Evolutionary conservation across 306 rosid genomes (phyloP).

Genomic region (Castanea crenata): DNA sequence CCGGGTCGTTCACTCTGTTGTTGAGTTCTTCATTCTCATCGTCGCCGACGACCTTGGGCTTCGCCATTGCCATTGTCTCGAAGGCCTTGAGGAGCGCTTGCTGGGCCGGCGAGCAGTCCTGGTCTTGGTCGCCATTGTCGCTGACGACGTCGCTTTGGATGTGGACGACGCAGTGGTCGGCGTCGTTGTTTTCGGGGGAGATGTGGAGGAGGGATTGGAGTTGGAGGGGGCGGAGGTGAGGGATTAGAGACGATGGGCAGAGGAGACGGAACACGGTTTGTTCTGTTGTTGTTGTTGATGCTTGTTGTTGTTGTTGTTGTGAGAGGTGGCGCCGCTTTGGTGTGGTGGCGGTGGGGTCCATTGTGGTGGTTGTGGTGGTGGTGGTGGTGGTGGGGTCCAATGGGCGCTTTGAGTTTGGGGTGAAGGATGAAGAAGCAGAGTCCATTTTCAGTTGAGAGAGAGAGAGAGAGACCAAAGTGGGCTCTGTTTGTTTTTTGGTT

Average conservation of each 20-base stretch:
- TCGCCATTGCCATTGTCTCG: constrained; percentile 36
- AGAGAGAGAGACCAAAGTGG: background rate
- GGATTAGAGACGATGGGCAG: constrained; percentile 40
- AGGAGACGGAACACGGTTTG: constrained; percentile 52
- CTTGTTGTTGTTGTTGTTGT: background rate
- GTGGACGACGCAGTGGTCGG: constrained; percentile 52
- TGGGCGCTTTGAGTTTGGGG: constrained; percentile 36
- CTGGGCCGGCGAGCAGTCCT: constrained; percentile 48
- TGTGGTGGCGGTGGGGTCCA: constrained; percentile 6
- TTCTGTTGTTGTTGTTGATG: constrained; percentile 30
- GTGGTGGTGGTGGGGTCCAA: constrained; percentile 27
- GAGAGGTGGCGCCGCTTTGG: constrained; percentile 41
- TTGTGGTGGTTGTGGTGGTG: background rate
- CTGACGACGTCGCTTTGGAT: constrained; percentile 9
- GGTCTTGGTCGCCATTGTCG: constrained; percentile 4
- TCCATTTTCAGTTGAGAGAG: constrained; percentile 11
- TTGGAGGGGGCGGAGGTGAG: constrained; percentile 23
- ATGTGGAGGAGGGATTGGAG: constrained; percentile 17
- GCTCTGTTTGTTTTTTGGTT: too few relatives aligned
- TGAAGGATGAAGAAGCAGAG: background rate
- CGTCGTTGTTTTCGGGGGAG: constrained; percentile 46
- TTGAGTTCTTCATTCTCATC: constrained; percentile 1
- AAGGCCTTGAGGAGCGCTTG: constrained; percentile 61
- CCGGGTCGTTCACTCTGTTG: background rate
- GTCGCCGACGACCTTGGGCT: constrained; percentile 2